Conservation (phyloP, 2,329 filamentous ascomycete genomes). For the Ambrosiella beaveri region DNA sequence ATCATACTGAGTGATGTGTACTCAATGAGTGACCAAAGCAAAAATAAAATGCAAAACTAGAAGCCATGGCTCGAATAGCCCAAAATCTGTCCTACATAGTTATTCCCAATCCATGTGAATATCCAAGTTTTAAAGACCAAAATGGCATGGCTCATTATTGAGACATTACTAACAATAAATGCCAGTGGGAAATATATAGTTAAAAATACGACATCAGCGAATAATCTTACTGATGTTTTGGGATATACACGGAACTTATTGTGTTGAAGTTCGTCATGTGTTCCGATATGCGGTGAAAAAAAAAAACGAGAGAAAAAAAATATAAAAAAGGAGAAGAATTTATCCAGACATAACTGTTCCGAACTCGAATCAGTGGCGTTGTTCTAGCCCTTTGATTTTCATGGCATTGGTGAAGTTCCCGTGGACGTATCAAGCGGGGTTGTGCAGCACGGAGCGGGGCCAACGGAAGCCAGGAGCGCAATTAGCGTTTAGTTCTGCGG, state of each 20-base stretch:
- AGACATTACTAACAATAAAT: no score
- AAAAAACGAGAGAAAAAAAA: neutral
- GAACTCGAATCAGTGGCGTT: neutral
- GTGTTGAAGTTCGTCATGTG: no score
- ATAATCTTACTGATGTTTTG: no score
- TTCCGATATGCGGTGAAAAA: neutral
- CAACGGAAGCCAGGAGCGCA: neutral
- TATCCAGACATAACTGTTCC: neutral
- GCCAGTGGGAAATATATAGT: no score
- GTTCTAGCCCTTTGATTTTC: neutral
- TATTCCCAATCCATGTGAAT: neutral
- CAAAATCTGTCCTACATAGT: slow-evolving; percentile 6
- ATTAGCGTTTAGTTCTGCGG: neutral
- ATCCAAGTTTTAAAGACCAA: neutral
- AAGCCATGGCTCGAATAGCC: slow-evolving; percentile 7
- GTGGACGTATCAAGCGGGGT: neutral
- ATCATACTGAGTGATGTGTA: no score
- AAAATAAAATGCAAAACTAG: slow-evolving; percentile 11
- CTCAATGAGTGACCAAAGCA: neutral
- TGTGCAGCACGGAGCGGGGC: neutral
- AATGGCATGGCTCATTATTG: no score
- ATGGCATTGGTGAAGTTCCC: neutral
- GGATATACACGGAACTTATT: no score
- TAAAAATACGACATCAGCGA: no score
- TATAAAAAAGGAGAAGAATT: neutral